phyloP scores from a whole-genome alignment of 192 early-diverging fungal genomes.

The Entomortierella parvispora region DNA sequence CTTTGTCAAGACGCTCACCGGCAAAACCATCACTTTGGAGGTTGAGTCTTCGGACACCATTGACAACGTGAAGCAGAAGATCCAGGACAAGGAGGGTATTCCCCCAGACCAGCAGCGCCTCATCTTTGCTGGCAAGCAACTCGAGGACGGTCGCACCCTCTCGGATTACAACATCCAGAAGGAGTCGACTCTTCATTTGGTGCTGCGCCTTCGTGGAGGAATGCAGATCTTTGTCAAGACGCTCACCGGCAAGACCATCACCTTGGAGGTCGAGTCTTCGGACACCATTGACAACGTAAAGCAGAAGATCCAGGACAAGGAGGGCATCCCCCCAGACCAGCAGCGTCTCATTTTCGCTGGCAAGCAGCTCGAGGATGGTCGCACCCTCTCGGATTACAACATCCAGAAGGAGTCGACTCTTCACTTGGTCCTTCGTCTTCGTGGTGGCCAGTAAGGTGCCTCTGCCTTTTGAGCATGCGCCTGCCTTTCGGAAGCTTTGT shows the following conservation, averaged over 20 bases:
- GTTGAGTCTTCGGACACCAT: conserved; percentile 81
- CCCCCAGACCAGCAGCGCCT: conserved; percentile 83
- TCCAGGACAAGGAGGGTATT: conserved; percentile 86
- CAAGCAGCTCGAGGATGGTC: conserved; percentile 87
- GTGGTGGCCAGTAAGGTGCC: conserved; percentile 68
- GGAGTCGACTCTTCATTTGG: conserved; percentile 76
- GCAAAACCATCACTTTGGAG: conserved; percentile 78
- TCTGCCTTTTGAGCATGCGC: not conserved
- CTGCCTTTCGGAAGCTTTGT: not conserved
- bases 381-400: conserved; percentile 81
- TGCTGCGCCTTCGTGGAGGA: conserved; percentile 74
- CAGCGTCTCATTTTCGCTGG: conserved; percentile 87
- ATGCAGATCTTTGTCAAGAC: conserved; percentile 87
- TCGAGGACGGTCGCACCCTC: conserved; percentile 79
- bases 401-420: conserved; percentile 90
- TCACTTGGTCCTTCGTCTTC: conserved; percentile 82
- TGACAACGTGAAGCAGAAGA: conserved; percentile 86
- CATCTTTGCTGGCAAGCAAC: conserved; percentile 85
- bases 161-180: conserved; percentile 82
- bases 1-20: conserved; percentile 82
- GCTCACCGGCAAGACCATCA: conserved; percentile 97
- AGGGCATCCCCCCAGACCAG: conserved; percentile 88
- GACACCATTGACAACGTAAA: conserved; percentile 88
- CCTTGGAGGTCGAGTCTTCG: conserved; percentile 86
- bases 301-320: conserved; percentile 88